These are phyloP conservation scores for Paecilomyces sp. DNA, from an alignment of 2,329 filamentous ascomycete genomes.

Conservation along the genomic window DNA sequence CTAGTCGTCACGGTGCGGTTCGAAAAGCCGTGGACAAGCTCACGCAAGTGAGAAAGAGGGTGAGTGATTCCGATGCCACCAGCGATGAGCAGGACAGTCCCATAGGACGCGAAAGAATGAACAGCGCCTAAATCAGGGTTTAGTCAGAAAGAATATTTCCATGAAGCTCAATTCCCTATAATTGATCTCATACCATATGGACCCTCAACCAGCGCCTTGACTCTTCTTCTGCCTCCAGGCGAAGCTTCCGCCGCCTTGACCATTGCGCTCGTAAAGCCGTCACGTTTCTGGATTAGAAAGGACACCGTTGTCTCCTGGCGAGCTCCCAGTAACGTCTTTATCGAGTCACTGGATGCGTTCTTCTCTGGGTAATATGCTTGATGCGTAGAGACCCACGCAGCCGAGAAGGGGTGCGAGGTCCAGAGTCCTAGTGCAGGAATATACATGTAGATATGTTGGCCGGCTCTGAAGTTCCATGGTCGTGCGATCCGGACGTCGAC, in stretches of 20 bases:
- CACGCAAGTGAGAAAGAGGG: conserved; percentile 25
- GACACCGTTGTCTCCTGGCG: conserved; percentile 22
- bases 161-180: background rate
- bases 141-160: background rate
- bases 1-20: conserved; percentile 17
- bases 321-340: conserved; percentile 17
- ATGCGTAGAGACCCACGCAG: conserved; percentile 30
- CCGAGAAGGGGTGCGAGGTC: conserved; percentile 37
- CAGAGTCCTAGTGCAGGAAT: conserved; percentile 40
- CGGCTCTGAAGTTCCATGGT: conserved; percentile 28
- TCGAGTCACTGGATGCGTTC: conserved; percentile 21
- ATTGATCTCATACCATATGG: conserved; percentile 22
- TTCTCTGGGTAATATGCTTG: conserved; percentile 14
- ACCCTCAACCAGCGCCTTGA: conserved; percentile 24
- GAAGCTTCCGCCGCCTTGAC: conserved; percentile 19
- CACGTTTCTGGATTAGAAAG: conserved; percentile 24
- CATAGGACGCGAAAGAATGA: conserved; percentile 23
- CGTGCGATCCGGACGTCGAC: conserved; percentile 26
- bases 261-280: conserved; percentile 26
- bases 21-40: conserved; percentile 19
- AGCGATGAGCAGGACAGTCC: conserved; percentile 26
- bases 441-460: conserved; percentile 52
- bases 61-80: conserved; percentile 33
- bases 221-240: conserved; percentile 16
- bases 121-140: conserved; percentile 15